Evolutionary conservation across 2,329 filamentous ascomycete species (phyloP).

Genomic region (Fusarium musae): DNA sequence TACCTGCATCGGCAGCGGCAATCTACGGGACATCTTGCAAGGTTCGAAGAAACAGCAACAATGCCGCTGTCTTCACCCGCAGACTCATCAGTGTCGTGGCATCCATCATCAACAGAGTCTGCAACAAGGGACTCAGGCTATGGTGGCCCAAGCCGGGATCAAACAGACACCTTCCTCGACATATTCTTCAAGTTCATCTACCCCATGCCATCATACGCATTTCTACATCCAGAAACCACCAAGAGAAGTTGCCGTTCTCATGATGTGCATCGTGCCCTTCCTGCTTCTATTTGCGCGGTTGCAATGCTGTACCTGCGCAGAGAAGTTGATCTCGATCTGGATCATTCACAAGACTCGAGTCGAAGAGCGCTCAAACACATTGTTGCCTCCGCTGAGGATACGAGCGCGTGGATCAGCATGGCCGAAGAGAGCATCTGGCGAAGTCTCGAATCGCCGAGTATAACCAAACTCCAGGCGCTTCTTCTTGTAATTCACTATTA

Average conservation of each 20-base stretch:
- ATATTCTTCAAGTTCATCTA: not conserved
- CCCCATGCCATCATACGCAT: not conserved
- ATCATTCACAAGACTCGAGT: not conserved
- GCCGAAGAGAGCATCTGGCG: not conserved
- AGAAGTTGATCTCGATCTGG: not conserved
- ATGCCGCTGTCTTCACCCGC: not conserved
- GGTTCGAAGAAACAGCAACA: not conserved
- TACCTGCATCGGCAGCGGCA: not conserved
- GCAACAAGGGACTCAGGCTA: not conserved
- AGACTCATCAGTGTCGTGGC: not conserved
- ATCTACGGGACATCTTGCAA: not conserved
- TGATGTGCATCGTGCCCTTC: not conserved
- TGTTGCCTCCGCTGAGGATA: not conserved
- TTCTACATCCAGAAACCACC: not conserved
- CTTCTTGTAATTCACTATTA: not conserved
- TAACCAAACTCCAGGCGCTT: not conserved
- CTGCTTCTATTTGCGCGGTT: not conserved
- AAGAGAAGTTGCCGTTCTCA: not conserved
- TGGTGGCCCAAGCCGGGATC: not conserved
- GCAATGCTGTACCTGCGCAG: not conserved
- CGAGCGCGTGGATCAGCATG: not conserved
- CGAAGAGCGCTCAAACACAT: fast-evolving
- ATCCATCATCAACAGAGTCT: not conserved
- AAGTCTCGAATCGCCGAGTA: not conserved
- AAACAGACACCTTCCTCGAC: not conserved